Conservation (phyloP, 2,329 filamentous ascomycete genomes). For the Mycogone perniciosa region DNA sequence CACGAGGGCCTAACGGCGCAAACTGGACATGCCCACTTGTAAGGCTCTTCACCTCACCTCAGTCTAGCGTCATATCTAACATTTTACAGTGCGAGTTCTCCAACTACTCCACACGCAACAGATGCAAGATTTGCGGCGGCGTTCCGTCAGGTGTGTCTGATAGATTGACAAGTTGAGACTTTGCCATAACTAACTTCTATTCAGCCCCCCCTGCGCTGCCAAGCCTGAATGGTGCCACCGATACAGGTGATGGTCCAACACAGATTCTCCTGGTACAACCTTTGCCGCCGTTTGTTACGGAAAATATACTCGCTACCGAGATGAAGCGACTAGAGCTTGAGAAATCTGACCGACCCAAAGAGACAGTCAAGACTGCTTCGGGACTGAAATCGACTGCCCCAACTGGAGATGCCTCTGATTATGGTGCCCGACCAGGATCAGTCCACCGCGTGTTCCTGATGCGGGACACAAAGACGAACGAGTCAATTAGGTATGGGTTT, state of each 20-base stretch:
- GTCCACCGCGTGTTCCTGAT: slow-evolving; percentile 71
- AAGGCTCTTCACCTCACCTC: slow-evolving; percentile 3
- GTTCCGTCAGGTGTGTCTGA: slow-evolving; percentile 24
- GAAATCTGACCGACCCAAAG: slow-evolving; percentile 44
- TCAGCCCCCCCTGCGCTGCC: slow-evolving; percentile 25
- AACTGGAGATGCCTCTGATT: slow-evolving; percentile 48
- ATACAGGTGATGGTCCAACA: slow-evolving; percentile 52
- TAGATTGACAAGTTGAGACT: slow-evolving; percentile 26
- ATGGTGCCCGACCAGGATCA: slow-evolving; percentile 68
- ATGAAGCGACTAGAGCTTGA: slow-evolving; percentile 65
- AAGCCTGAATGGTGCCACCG: slow-evolving; percentile 42
- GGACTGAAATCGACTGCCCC: slow-evolving; percentile 56
- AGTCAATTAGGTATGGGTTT: slow-evolving; percentile 77
- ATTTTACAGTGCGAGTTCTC: slow-evolving; percentile 31
- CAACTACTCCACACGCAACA: slow-evolving; percentile 32
- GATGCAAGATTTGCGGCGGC: slow-evolving; percentile 34
- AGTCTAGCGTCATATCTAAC: slow-evolving; percentile 15
- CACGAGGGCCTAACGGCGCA: slow-evolving; percentile 16
- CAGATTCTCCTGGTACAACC: slow-evolving; percentile 72
- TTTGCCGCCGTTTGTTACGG: slow-evolving; percentile 62
- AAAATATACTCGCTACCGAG: slow-evolving; percentile 66
- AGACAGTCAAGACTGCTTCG: slow-evolving; percentile 38
- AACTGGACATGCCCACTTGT: slow-evolving; percentile 33
- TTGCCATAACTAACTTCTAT: not conserved
- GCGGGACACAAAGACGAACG: slow-evolving; percentile 62